Base-by-base conservation (phyloP, 768 basidiomycete genomes). In the Dioszegia crocea region DNA sequence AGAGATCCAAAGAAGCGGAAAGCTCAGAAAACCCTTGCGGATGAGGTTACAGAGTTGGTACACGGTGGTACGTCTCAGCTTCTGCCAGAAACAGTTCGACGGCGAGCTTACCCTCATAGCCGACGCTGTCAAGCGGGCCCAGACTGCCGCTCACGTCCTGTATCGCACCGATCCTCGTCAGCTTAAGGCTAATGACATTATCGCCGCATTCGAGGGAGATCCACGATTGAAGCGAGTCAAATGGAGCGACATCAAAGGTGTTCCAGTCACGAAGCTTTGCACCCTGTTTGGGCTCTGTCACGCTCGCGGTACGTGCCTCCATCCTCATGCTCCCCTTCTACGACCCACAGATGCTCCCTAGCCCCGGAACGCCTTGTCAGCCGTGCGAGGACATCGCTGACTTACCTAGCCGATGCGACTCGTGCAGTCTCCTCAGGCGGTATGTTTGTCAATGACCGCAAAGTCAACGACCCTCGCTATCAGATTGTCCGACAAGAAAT, bases 381-480 rank as follows among this genome's bases (percentile, higher is more conserved):
- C n/a, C n/a, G n/a, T n/a, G n/a, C n/a, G n/a, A n/a, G n/a, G n/a
- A n/a, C n/a, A n/a, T n/a, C n/a, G 26, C 23, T 47, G 16, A 24
- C 23, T 14, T 43, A 33, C 2, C 11, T 63, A 89, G 89, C 84
- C 58, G 85, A 84, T 43, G 87, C 88, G 0, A 81, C 82, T 36
- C 80, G 82, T 36, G 80, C 90, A 19, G 80, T 88, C 27, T 74
- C 81, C 48, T 80, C 83, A 1, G 84, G 85, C n/a, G 89, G 89
- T 5, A 76, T 91, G 19, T 88, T 88, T 72, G 66, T 88, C 38
- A 92, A 92, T 73, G 84, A 85, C 54, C 56, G 67, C 3, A 80
- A 82, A 10, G 79, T 90, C 33, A 53, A 24, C 21, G 84, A 86
- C 59, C 61, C 79, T 19, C 78, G 80, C 26, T 77, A 78, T 48